phyloP scores from a whole-genome alignment of 2,329 filamentous ascomycete genomes.

The Pyrenochaeta sp. region DNA sequence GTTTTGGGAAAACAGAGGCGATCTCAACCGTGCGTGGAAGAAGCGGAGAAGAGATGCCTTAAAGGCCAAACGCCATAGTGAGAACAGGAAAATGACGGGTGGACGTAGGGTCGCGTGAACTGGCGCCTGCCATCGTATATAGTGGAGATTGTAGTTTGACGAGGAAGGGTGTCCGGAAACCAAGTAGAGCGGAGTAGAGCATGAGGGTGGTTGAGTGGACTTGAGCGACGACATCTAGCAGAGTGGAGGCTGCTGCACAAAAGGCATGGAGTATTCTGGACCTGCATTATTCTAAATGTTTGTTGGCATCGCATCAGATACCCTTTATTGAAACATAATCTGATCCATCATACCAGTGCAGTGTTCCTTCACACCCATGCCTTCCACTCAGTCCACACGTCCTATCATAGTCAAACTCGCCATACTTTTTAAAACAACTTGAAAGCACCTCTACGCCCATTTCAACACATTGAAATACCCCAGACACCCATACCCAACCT shows the following conservation, averaged over 20 bases:
- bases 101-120: constrained; percentile 14
- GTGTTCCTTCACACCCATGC: too few relatives aligned
- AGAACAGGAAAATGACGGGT: constrained; percentile 61
- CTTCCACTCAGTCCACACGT: too few relatives aligned
- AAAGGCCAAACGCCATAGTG: constrained; percentile 67
- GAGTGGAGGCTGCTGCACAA: neutral
- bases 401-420: too few relatives aligned
- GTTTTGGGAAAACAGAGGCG: constrained; percentile 64
- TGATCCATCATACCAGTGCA: neutral
- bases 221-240: neutral
- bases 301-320: neutral
- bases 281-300: neutral
- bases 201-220: neutral
- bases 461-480: too few relatives aligned
- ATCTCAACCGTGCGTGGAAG: constrained; percentile 60
- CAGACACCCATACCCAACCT: too few relatives aligned
- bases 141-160: neutral
- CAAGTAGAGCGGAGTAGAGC: neutral
- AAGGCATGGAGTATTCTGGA: neutral
- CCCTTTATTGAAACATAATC: constrained; percentile 1
- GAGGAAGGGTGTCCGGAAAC: neutral
- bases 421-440: too few relatives aligned
- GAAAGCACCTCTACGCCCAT: too few relatives aligned
- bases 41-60: constrained; percentile 66
- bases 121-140: neutral